A percentile compares a stretch with the other conserved stretches of the same genome.
These are phyloP conservation scores for Sphagnum contortum DNA, from an alignment of 225 moss, liverwort and hornwort genomes.

Conservation along the genomic window DNA sequence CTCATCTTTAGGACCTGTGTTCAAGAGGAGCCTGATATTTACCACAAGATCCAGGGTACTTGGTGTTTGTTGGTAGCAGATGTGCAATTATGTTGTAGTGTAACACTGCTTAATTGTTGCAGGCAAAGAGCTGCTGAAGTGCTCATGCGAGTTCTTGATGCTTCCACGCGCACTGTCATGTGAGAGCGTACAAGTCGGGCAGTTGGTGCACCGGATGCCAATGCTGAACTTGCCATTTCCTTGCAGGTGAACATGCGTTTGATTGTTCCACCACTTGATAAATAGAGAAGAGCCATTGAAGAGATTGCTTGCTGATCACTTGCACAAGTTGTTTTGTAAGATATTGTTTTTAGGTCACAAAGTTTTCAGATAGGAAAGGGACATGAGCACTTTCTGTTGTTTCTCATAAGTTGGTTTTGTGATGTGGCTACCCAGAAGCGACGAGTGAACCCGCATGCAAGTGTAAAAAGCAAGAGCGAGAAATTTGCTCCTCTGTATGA, in stretches of 20 bases:
- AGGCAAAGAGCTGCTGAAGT: conserved; percentile 88
- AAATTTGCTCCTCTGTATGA: conserved; percentile 92
- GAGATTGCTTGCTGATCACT: not conserved
- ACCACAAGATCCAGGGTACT: too few relatives aligned
- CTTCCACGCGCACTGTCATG: conserved; percentile 49
- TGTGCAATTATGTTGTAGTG: too few relatives aligned
- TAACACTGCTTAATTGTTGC: too few relatives aligned
- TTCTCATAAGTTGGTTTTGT: not conserved
- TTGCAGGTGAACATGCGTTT: conserved; percentile 45
- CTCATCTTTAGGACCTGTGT: too few relatives aligned
- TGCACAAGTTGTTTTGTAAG: too few relatives aligned
- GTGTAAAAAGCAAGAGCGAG: conserved; percentile 95
- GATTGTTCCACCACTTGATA: not conserved
- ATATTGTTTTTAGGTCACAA: too few relatives aligned
- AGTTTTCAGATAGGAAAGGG: conserved; percentile 2
- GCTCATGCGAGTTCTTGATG: conserved; percentile 65
- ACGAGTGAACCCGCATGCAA: conserved; percentile 55
- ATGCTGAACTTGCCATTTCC: conserved; percentile 84
- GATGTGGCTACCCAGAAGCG: conserved; percentile 39
- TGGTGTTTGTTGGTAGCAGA: not conserved
- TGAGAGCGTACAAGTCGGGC: conserved; percentile 65
- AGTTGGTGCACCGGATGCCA: conserved; percentile 88
- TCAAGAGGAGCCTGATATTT: too few relatives aligned
- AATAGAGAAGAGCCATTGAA: not conserved
- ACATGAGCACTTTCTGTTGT: not conserved